phyloP scores from a whole-genome alignment of 129 eudicot species.

The Scalesia atractyloides region DNA sequence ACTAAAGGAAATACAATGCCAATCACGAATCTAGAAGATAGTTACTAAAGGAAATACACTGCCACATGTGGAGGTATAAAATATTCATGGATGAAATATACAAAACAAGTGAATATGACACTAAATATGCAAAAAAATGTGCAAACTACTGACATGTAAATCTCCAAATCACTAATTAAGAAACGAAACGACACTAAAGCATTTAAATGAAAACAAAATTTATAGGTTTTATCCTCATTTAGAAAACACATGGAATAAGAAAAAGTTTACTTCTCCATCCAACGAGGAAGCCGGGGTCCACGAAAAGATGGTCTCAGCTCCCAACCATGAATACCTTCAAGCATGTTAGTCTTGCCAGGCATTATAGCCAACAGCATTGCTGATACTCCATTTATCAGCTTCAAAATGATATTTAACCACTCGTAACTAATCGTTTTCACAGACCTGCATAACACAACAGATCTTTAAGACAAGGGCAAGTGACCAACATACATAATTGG shows the following conservation, averaged over 20 bases:
- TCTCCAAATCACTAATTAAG: background rate
- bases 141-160: background rate
- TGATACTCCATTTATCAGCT: constrained; percentile 87
- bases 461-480: constrained; percentile 10
- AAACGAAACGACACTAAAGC: background rate
- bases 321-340: constrained; percentile 99
- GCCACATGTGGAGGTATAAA: background rate
- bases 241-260: background rate
- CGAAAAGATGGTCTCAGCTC: constrained; percentile 95
- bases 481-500: constrained; percentile 3
- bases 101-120: constrained; percentile 2
- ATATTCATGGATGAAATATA: background rate
- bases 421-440: constrained; percentile 93
- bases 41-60: too few relatives aligned
- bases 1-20: background rate
- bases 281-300: constrained; percentile 96
- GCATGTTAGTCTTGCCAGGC: constrained; percentile 87
- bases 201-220: background rate
- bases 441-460: constrained; percentile 55
- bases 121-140: background rate
- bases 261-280: constrained; percentile 96
- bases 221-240: background rate
- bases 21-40: background rate
- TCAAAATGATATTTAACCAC: constrained; percentile 69
- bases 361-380: constrained; percentile 78